phyloP scores from a whole-genome alignment of 768 basidiomycete species.

The Trametes cubensis region DNA sequence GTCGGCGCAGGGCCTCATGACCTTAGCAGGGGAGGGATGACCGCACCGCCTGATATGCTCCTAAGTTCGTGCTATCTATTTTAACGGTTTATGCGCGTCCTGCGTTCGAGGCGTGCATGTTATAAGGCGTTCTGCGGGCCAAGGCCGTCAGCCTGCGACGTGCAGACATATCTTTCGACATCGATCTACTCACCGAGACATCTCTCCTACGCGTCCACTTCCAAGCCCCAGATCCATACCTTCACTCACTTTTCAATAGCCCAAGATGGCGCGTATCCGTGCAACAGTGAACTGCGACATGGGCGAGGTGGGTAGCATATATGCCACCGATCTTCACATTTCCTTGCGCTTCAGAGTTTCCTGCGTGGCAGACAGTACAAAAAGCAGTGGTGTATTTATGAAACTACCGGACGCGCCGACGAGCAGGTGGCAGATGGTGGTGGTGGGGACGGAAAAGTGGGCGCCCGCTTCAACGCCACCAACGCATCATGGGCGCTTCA shows the following conservation, averaged over 20 bases:
- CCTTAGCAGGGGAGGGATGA: background rate
- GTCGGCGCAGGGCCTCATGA: background rate
- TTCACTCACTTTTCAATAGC: background rate
- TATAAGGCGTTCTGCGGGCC: background rate
- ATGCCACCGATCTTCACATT: too few species aligned
- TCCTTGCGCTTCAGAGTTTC: too few species aligned
- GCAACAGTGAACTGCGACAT: constrained; percentile 40
- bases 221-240: background rate
- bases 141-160: background rate
- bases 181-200: background rate
- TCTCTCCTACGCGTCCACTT: background rate
- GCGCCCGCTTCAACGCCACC: background rate
- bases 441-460: background rate
- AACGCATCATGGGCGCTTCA: background rate
- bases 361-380: too few species aligned
- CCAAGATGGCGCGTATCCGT: constrained; percentile 14
- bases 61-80: constrained; percentile 1
- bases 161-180: background rate
- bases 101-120: background rate
- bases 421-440: background rate
- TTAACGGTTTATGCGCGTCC: background rate
- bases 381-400: too few species aligned
- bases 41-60: constrained; percentile 4
- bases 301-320: constrained; percentile 32
- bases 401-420: background rate